phyloP scores from a whole-genome alignment of 2,329 filamentous ascomycete species.

The Fusarium setosum region DNA sequence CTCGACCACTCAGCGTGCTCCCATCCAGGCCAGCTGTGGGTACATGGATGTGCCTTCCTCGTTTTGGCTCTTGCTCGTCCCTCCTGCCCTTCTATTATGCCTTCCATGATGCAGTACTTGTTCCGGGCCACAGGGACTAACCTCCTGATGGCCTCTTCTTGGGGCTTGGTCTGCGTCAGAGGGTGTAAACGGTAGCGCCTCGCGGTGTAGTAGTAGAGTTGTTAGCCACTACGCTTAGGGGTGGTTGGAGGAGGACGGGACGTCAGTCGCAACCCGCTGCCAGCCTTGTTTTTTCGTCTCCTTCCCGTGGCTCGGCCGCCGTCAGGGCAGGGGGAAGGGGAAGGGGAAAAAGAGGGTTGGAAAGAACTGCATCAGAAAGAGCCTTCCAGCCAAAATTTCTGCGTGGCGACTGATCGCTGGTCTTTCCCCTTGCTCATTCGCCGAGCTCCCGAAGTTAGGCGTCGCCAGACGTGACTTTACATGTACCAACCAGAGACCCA shows the following conservation, averaged over 20 bases:
- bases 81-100: not conserved
- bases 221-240: constrained; percentile 16
- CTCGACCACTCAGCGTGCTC: not conserved
- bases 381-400: constrained; percentile 16
- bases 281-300: constrained; percentile 30
- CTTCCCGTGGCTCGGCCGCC: constrained; percentile 23
- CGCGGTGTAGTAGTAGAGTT: not conserved
- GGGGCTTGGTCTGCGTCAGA: constrained; percentile 5
- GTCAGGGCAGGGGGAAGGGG: constrained; percentile 7
- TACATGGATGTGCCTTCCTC: constrained; percentile 7
- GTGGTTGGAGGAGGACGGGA: constrained; percentile 29
- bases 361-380: constrained; percentile 8
- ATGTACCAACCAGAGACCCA: not conserved
- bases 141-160: constrained; percentile 16
- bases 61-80: constrained; percentile 1
- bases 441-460: constrained; percentile 5
- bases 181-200: not conserved
- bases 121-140: constrained; percentile 3
- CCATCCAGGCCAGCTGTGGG: constrained; percentile 1
- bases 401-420: constrained; percentile 23
- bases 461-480: not conserved
- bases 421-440: constrained; percentile 23
- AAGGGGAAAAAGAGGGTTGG: not conserved
- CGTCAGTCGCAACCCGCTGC: constrained; percentile 29
- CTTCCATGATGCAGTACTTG: constrained; percentile 8